phyloP scores from a whole-genome alignment of 1,284 basidiomycete genomes.

The Boletus sp. region DNA sequence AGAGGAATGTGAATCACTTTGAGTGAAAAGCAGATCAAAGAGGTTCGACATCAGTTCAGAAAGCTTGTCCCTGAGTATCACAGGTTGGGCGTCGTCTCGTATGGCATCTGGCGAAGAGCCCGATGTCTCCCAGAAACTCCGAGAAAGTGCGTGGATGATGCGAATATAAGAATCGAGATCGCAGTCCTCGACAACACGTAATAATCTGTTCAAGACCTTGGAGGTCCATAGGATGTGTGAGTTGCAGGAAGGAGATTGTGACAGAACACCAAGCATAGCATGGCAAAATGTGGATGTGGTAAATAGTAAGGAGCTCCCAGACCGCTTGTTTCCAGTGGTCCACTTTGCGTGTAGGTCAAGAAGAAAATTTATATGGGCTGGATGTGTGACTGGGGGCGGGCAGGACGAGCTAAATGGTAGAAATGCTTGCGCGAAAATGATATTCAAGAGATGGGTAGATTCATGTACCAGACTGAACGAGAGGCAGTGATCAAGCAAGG shows the following conservation, averaged over 20 bases:
- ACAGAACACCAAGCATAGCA: constrained; percentile 17
- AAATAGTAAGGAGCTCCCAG: constrained; percentile 14
- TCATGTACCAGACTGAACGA: constrained; percentile 39
- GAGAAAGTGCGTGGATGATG: constrained; percentile 16
- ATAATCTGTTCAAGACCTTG: constrained; percentile 36
- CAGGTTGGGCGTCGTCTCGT: constrained; percentile 4
- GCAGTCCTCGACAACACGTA: constrained; percentile 21
- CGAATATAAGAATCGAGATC: constrained; percentile 26
- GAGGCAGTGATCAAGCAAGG: constrained; percentile 47
- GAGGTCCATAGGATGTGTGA: constrained; percentile 36
- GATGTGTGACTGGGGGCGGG: constrained; percentile 36
- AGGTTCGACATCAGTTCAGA: constrained; percentile 24
- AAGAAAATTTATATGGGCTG: constrained; percentile 42
- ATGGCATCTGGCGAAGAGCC: not conserved
- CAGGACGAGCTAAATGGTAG: constrained; percentile 16
- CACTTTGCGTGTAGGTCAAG: constrained; percentile 36
- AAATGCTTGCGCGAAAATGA: constrained; percentile 37
- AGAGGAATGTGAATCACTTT: constrained; percentile 1
- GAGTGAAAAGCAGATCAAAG: constrained; percentile 25
- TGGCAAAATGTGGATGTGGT: constrained; percentile 30
- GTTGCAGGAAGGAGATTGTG: constrained; percentile 9
- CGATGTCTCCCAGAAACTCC: constrained; percentile 11
- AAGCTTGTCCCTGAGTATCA: constrained; percentile 19
- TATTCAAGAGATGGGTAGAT: constrained; percentile 41
- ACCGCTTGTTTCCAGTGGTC: constrained; percentile 14